These are phyloP conservation scores for Lachancea sp. DNA, from an alignment of 805 yeast species.

Conservation along the genomic window DNA sequence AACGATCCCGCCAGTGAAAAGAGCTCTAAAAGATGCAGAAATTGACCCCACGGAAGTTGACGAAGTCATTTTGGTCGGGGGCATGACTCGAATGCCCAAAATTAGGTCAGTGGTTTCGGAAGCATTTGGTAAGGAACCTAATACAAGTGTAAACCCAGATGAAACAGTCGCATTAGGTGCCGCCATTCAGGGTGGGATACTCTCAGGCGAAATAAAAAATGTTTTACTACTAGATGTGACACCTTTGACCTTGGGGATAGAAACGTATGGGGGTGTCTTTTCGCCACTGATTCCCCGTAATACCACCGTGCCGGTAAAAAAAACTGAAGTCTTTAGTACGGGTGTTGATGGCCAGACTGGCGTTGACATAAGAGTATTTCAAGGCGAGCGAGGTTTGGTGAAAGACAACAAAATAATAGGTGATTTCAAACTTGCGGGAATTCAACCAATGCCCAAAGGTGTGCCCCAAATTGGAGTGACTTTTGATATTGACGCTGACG, in stretches of 20 bases:
- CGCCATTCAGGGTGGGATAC: constrained; percentile 81
- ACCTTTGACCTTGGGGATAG: constrained; percentile 77
- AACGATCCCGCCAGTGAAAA: constrained; percentile 67
- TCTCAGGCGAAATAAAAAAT: constrained; percentile 76
- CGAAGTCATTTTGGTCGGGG: constrained; percentile 76
- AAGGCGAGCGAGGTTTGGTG: constrained; percentile 76
- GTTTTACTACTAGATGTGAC: constrained; percentile 76
- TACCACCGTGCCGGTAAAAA: constrained; percentile 69
- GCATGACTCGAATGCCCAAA: constrained; percentile 88
- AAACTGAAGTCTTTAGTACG: constrained; percentile 68
- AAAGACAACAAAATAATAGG: constrained; percentile 74
- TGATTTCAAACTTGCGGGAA: constrained; percentile 62
- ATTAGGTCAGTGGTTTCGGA: constrained; percentile 56
- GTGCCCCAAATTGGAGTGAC: constrained; percentile 72
- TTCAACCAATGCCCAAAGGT: constrained; percentile 74
- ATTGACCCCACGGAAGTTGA: constrained; percentile 59
- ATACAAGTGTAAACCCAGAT: constrained; percentile 76
- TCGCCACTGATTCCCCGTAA: constrained; percentile 74
- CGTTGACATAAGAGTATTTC: constrained; percentile 70
- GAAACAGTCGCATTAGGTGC: constrained; percentile 92
- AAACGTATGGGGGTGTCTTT: constrained; percentile 79
- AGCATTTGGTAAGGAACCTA: constrained; percentile 58
- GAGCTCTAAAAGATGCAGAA: constrained; percentile 70
- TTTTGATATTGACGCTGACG: constrained; percentile 78
- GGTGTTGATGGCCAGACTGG: constrained; percentile 84